Conservation (phyloP, 2,329 filamentous ascomycete species). For the Fusarium sp. region DNA sequence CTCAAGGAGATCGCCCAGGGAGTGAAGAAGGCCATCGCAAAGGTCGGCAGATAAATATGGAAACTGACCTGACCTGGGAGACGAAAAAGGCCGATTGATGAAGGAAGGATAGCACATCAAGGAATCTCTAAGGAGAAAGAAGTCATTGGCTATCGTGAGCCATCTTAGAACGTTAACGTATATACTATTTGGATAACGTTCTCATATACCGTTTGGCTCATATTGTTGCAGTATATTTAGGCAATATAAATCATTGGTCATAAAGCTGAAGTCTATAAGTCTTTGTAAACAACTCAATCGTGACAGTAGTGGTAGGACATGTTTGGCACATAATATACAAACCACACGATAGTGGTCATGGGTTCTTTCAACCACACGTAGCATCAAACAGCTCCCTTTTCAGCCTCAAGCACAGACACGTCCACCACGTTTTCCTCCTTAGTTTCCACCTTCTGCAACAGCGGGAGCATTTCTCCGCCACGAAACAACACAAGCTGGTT, state of each 20-base stretch:
- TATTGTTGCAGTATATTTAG: not conserved
- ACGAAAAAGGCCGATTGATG: not conserved
- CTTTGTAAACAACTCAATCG: no score
- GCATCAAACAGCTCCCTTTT: constrained; percentile 1
- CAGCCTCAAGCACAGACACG: constrained; percentile 1
- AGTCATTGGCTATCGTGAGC: not conserved
- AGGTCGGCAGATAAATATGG: constrained; percentile 11
- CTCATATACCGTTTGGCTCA: not conserved
- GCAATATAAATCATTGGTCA: not conserved
- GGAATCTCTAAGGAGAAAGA: not conserved
- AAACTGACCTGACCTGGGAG: no score
- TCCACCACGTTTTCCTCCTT: constrained; percentile 2
- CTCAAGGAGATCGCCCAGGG: constrained; percentile 20
- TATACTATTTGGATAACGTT: constrained; percentile 20
- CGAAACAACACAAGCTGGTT: constrained; percentile 63
- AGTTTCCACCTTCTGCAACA: constrained; percentile 21
- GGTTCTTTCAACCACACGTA: not conserved
- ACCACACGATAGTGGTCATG: not conserved
- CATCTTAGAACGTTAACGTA: constrained; percentile 10
- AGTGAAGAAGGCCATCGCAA: constrained; percentile 31
- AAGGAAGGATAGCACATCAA: not conserved
- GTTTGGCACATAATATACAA: not conserved
- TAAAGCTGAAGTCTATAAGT: not conserved
- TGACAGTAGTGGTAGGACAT: not conserved
- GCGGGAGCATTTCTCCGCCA: constrained; percentile 57